Evolutionary conservation across 1,284 basidiomycete genomes (phyloP), one percentile per base, ranked within the genome.

Genomic region (Rhodofomes roseus): DNA sequence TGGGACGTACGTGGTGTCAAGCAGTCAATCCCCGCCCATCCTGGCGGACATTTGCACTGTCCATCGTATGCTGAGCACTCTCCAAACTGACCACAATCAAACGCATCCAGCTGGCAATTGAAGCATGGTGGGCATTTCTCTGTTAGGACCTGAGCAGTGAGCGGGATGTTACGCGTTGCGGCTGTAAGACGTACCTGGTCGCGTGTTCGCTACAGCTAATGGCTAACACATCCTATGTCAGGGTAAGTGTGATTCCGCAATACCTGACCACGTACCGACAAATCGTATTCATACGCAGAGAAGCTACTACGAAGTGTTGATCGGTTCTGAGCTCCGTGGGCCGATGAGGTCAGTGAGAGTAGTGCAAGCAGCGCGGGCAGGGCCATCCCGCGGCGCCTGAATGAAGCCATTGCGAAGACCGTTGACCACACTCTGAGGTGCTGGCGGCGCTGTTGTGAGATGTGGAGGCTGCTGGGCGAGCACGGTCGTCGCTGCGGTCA

Each of bases 11-110:
- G 85, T 22, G 93, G 93, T 6, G 85, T 84, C 59, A 94, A 73
- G 74, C 95, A 96, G 71, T 96, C 93, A 43, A 93, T 89, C 0
- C 94, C 94, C 16, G 93, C 92, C 82, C 93, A 97, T 41, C 95
- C 95, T 54, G 90, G 81, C 0, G 93, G 93, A 72, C 95, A 97
- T 70, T 90, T 85, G 74, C 94, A 97, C 69, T 94, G 92, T 0
- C 94, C 95, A 70, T 96, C 89, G 71, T 90, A 96, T 52, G 84
- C 79, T 72, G 93, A 90, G 74, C 95, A 97, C 58, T 88, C 80
- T 36, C 92, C 94, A 65, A 87, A 95, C 71, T 94, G 91, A 2
- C 90, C 91, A 69, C 93, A 95, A 1, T 80, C 88, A 73, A 93
- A 95, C 3, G 83, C 87, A 1, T 92, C 91, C 1, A 95, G 77